These are phyloP conservation scores for Plasmodium adleri DNA, from an alignment of 169 alveolate genomes.

Conservation along the genomic window DNA sequence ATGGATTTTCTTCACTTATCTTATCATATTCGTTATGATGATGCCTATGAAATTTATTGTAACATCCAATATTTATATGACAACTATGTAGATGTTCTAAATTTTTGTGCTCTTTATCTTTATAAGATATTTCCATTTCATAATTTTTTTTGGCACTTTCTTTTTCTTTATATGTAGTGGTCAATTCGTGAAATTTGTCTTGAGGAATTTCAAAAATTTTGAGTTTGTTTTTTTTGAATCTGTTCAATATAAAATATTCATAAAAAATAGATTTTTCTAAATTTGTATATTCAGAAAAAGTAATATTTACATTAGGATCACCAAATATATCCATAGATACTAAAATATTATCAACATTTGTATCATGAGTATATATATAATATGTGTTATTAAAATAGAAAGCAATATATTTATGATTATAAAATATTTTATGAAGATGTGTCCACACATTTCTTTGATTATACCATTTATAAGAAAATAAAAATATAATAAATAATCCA, in stretches of 20 bases:
- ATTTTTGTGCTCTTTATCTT: not conserved
- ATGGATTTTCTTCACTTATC: not conserved
- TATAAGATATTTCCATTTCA: not conserved
- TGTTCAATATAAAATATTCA: constrained; percentile 22
- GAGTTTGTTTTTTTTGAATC: constrained; percentile 23
- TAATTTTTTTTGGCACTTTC: not conserved
- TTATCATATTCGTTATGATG: not conserved
- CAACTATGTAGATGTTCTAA: not conserved
- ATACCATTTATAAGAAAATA: constrained; percentile 46
- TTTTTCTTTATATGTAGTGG: constrained; percentile 23
- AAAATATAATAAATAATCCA: constrained; percentile 28
- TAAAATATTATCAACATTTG: constrained; percentile 40
- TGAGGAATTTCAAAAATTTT: constrained; percentile 35
- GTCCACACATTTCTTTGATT: constrained; percentile 47
- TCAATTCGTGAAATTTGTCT: constrained; percentile 11
- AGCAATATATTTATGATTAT: constrained; percentile 45
- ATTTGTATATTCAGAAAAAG: constrained; percentile 44
- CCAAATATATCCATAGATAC: constrained; percentile 31
- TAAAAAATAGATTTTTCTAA: constrained; percentile 64
- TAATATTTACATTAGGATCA: constrained; percentile 36
- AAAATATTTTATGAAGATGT: constrained; percentile 40
- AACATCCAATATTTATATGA: not conserved
- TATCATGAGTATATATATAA: constrained; percentile 40
- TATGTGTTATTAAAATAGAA: constrained; percentile 40
- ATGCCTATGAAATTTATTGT: not conserved